Evolutionary conservation across 2,329 filamentous ascomycete genomes (phyloP).

Genomic region (Verticillium tricorpus): DNA sequence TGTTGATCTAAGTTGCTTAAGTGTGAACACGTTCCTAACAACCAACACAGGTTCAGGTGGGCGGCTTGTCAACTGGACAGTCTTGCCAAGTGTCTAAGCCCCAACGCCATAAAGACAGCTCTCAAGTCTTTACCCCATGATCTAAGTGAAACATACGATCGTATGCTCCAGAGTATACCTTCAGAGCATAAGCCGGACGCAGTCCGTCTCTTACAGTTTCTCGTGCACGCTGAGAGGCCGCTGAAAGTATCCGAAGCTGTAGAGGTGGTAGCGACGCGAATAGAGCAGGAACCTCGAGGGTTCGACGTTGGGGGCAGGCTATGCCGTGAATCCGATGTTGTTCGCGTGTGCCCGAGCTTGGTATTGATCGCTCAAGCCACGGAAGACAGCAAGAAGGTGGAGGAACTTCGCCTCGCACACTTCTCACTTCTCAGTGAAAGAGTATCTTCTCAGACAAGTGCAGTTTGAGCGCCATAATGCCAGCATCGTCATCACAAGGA

Average conservation of each 20-base stretch:
- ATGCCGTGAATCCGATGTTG: conserved; percentile 1
- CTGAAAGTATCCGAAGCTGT: conserved; percentile 15
- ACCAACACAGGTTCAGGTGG: background rate
- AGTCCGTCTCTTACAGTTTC: conserved; percentile 17
- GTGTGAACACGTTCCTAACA: background rate
- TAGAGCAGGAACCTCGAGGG: conserved; percentile 4
- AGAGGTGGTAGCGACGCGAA: conserved; percentile 18
- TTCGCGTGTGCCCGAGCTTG: conserved; percentile 15
- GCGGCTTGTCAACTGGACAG: background rate
- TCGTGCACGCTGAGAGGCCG: conserved; percentile 14
- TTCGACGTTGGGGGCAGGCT: conserved; percentile 12
- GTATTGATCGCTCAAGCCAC: conserved; percentile 6
- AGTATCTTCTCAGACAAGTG: conserved; percentile 13
- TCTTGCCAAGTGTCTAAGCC: background rate
- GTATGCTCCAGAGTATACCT: conserved; percentile 10
- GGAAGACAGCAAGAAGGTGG: background rate
- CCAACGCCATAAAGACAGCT: background rate
- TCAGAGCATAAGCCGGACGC: conserved; percentile 6
- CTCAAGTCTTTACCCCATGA: background rate
- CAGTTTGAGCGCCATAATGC: conserved; percentile 5
- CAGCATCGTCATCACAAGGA: conserved; percentile 14
- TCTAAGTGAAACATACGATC: conserved; percentile 2
- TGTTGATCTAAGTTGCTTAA: background rate
- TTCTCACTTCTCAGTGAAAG: conserved; percentile 21
- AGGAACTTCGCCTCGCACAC: conserved; percentile 16